Conservation (phyloP, 305 asterid genomes). For the Euphrasia arctica region DNA sequence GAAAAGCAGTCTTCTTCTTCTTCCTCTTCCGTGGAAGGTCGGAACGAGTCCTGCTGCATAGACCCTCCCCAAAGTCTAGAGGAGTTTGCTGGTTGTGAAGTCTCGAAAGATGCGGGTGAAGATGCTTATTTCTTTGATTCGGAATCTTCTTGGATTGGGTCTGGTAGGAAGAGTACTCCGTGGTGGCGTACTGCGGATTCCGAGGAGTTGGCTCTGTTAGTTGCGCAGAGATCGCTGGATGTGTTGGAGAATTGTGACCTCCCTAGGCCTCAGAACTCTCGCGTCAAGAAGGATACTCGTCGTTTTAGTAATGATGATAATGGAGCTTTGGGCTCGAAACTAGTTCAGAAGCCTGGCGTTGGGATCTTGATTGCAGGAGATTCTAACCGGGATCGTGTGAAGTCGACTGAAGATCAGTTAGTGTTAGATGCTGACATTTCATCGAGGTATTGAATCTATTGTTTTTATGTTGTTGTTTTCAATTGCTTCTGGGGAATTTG, state of each 20-base stretch:
- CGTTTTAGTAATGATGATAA: slow-evolving; percentile 26
- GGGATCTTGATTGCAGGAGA: slow-evolving; percentile 26
- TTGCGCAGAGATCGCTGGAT: slow-evolving; percentile 57
- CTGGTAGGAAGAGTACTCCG: slow-evolving; percentile 49
- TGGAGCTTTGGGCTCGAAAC: slow-evolving; percentile 24
- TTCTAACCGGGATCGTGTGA: slow-evolving; percentile 28
- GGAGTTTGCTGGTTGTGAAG: slow-evolving; percentile 19
- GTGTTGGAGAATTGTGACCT: slow-evolving; percentile 83
- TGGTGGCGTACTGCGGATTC: slow-evolving; percentile 95
- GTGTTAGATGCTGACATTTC: slow-evolving; percentile 27
- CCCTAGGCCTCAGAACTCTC: slow-evolving; percentile 62
- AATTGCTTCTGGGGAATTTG: not conserved
- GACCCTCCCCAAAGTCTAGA: not conserved
- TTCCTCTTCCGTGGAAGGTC: too few species aligned
- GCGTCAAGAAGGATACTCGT: slow-evolving; percentile 35
- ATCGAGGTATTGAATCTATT: slow-evolving; percentile 39
- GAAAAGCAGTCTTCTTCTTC: slow-evolving; percentile 27
- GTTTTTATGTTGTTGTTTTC: slow-evolving; percentile 12
- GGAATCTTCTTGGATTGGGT: slow-evolving; percentile 52
- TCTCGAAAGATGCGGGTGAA: slow-evolving; percentile 23
- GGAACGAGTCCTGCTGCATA: too few species aligned
- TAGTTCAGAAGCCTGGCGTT: slow-evolving; percentile 24
- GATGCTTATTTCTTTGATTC: slow-evolving; percentile 40
- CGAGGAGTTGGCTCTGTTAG: slow-evolving; percentile 70
- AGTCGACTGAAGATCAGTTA: slow-evolving; percentile 29